Conservation (phyloP, 805 yeast species). For the Yamadazyma philogaea region DNA sequence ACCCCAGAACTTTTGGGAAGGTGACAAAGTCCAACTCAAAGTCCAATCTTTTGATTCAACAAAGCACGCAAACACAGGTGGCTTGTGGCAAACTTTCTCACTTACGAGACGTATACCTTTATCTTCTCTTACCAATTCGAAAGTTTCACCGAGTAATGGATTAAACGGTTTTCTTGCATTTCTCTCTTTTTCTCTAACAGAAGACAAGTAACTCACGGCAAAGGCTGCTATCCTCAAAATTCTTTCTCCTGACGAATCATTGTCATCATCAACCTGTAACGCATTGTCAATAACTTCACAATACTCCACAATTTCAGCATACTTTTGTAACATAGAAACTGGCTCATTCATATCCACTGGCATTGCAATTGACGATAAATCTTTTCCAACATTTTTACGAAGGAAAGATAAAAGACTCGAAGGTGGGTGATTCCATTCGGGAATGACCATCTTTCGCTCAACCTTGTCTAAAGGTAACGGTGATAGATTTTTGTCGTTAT, state of each 20-base stretch:
- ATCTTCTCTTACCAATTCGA: conserved; percentile 83
- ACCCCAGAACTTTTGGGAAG: conserved; percentile 92
- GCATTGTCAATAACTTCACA: conserved; percentile 64
- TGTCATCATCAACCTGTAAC: conserved; percentile 40
- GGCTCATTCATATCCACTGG: conserved; percentile 96
- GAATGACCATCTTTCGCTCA: conserved; percentile 56
- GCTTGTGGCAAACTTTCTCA: conserved; percentile 88
- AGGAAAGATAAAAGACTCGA: conserved; percentile 79
- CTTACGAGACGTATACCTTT: conserved; percentile 67
- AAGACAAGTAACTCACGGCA: conserved; percentile 72
- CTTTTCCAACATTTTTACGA: conserved; percentile 91
- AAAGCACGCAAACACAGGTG: conserved; percentile 78
- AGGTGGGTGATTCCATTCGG: conserved; percentile 61
- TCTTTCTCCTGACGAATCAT: conserved; percentile 47
- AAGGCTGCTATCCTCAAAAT: conserved; percentile 72
- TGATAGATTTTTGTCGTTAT: conserved; percentile 43
- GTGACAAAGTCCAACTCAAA: conserved; percentile 58
- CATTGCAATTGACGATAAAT: conserved; percentile 79
- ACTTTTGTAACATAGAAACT: conserved; percentile 71
- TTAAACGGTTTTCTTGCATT: conserved; percentile 88
- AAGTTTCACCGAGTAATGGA: conserved; percentile 92
- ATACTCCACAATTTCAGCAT: conserved; percentile 80
- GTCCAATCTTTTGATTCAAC: conserved; percentile 76
- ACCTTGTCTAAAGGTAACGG: conserved; percentile 61
- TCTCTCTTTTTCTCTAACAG: conserved; percentile 70